Evolutionary conservation across 192 early-diverging fungal genomes (phyloP), one percentile per base, ranked within the genome.

Genomic region (Coemansia sp.): DNA sequence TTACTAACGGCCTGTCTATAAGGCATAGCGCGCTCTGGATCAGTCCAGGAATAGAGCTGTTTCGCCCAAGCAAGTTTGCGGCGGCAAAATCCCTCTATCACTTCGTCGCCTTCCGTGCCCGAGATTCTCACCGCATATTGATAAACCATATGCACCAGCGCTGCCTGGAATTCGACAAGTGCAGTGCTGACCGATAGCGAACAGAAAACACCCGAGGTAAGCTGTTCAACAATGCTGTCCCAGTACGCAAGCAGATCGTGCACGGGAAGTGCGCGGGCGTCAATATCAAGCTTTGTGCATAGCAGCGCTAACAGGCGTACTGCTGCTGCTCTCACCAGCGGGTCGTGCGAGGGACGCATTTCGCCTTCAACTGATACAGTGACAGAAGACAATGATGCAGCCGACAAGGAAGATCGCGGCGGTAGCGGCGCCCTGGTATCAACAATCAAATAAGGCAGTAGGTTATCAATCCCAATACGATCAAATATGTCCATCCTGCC

Each of bases 41-140:
- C 73, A 14, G 73, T 64, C 76, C 78, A 85, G 50, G 30, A 28
- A 25, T 71, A 75, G 61, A 81, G 60, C 34, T 56, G 66, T 68
- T 81, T 66, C 49, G 74, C 74, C 78, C 78, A 81, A 4, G 68
- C 69, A 56, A 71, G 59, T 22, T 58, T 18, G 3, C 73, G 69
- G 31, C 41, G 52, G 7, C 52, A 49, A 2, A 72, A 60, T 7
- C 30, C 60, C 2, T 28, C 52, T n/a, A 72, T 25, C 0, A 49
- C 38, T 7, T 14, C 60, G 3, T 25, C 16, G 21, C 60, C 47
- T 8, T 25, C 31, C 6, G 34, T 18, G 7, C 16, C 41, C 5
- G 56, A 22, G 9, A 44, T 26, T 19, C 64, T 60, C 18, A 24
- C 41, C 6, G 34, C 6, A 9, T 38, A 38, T 9, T 38, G 34